Evolutionary conservation across 1,284 basidiomycete genomes (phyloP).

Genomic region (Schizopora paradoxa): DNA sequence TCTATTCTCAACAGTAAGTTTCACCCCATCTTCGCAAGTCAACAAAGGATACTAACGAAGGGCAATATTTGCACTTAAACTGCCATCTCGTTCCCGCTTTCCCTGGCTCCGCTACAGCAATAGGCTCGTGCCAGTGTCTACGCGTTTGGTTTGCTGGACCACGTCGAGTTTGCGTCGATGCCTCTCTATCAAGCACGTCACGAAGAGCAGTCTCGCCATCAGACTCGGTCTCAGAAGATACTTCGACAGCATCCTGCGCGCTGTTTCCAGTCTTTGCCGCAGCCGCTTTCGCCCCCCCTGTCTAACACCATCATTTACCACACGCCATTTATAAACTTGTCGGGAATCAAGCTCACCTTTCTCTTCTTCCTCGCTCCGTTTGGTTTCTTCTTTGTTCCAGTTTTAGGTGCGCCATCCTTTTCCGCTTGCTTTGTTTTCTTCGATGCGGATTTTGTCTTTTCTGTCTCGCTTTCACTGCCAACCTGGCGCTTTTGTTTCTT

Average conservation of each 20-base stretch:
- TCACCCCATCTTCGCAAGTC: neutral
- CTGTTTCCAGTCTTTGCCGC: neutral
- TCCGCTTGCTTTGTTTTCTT: neutral
- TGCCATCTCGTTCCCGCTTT: neutral
- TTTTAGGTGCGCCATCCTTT: neutral
- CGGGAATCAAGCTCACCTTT: neutral
- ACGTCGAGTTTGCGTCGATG: neutral
- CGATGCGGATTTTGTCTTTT: neutral
- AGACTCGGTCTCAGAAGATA: neutral
- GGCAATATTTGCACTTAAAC: neutral
- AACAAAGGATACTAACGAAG: neutral
- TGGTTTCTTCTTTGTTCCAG: no score
- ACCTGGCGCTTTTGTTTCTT: neutral
- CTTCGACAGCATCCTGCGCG: neutral
- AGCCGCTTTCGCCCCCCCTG: neutral
- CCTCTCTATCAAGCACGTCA: constrained; percentile 9
- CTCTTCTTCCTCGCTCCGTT: neutral
- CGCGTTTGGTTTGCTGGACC: constrained; percentile 8
- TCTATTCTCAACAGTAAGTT: neutral
- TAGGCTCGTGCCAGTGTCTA: constrained; percentile 10
- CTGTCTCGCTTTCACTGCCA: neutral
- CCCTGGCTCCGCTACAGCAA: neutral
- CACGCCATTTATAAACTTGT: neutral
- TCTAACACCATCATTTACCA: neutral
- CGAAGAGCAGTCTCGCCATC: constrained; percentile 6